These are phyloP conservation scores for Alliaria petiolata DNA, from an alignment of 345 rosid genomes.

Conservation along the genomic window DNA sequence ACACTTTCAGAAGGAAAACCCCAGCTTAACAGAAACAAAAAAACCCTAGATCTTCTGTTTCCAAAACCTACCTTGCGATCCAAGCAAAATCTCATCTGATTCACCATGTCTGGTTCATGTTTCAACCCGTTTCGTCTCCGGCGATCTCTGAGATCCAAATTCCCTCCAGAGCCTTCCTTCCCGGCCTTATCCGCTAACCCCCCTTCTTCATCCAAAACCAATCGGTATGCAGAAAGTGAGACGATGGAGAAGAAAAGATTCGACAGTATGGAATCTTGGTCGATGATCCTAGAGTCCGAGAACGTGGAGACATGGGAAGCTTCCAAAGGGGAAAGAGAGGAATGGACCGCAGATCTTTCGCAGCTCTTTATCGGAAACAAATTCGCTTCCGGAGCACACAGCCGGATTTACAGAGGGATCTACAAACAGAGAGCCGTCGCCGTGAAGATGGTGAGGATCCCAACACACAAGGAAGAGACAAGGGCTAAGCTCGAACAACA, in stretches of 20 bases:
- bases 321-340: constrained; percentile 80
- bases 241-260: constrained; percentile 89
- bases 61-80: constrained; percentile 9
- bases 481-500: constrained; percentile 80
- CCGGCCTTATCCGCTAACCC: constrained; percentile 7
- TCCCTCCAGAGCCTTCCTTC: constrained; percentile 6
- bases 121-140: constrained; percentile 68
- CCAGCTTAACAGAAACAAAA: constrained; percentile 31
- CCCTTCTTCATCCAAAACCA: constrained; percentile 59
- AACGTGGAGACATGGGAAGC: constrained; percentile 95
- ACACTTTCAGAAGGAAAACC: constrained; percentile 79
- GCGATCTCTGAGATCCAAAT: constrained; percentile 49
- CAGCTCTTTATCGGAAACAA: constrained; percentile 95
- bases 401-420: constrained; percentile 90
- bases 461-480: constrained; percentile 80
- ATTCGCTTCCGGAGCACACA: constrained; percentile 95
- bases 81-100: constrained; percentile 1
- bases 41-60: constrained; percentile 13
- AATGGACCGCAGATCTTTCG: constrained; percentile 99
- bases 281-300: constrained; percentile 93
- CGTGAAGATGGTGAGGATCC: constrained; percentile 95
- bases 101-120: constrained; percentile 64
- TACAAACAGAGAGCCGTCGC: constrained; percentile 98
- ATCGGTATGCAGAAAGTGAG: constrained; percentile 49
- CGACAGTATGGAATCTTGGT: constrained; percentile 97